A percentile compares a stretch with the other conserved stretches of the same genome.
These are phyloP conservation scores for Chionographis japonica DNA, from an alignment of 106 monocot species.

Conservation along the genomic window DNA sequence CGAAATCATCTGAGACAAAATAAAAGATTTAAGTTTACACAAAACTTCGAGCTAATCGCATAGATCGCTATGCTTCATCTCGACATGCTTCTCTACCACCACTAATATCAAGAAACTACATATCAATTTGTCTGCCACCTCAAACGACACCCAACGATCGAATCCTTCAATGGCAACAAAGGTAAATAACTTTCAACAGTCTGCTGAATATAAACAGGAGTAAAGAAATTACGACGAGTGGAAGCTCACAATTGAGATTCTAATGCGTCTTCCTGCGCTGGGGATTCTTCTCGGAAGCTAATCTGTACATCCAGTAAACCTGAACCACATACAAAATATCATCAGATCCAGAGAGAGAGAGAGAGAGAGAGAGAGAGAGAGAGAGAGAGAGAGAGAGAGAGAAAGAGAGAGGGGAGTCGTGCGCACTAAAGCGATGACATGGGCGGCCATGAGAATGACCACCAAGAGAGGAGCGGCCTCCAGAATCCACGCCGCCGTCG, in stretches of 20 bases:
- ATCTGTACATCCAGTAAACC: conserved; percentile 68
- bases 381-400: background rate
- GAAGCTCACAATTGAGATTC: background rate
- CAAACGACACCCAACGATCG: too few relatives aligned
- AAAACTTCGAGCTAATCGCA: too few relatives aligned
- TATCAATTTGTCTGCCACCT: too few relatives aligned
- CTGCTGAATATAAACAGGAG: too few relatives aligned
- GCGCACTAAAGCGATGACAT: conserved; percentile 47
- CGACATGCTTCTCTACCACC: too few relatives aligned
- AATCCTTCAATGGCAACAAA: background rate
- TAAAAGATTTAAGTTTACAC: too few relatives aligned
- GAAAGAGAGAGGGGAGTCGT: background rate
- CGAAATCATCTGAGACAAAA: too few relatives aligned
- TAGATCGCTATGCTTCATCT: too few relatives aligned
- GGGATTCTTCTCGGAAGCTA: conserved; percentile 49
- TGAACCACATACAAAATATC: conserved; percentile 2
- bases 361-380: background rate
- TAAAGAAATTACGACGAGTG: too few relatives aligned
- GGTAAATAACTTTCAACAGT: background rate
- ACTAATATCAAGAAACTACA: too few relatives aligned
- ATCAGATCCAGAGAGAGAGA: background rate
- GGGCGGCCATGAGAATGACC: conserved; percentile 49
- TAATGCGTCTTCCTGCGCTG: conserved; percentile 47
- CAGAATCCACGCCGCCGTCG: conserved; percentile 17
- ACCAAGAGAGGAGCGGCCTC: conserved; percentile 28